Evolutionary conservation across 164 flowering plant genomes (phyloP), one percentile per base, ranked within the genome.

Genomic region (Sextonia rubra): DNA sequence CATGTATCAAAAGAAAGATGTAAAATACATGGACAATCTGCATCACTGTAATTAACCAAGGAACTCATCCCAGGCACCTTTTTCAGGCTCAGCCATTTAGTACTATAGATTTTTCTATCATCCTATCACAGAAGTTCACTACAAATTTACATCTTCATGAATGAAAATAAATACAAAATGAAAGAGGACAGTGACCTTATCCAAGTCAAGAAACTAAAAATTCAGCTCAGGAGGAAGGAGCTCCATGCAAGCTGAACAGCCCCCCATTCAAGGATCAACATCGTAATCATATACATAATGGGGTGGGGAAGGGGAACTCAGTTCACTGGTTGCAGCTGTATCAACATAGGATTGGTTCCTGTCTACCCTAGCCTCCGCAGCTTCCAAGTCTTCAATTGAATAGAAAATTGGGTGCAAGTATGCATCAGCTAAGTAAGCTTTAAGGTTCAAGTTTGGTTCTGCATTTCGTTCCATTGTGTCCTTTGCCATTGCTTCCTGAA

Each of bases 401-500:
- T 55, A 83, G 89, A 92, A 93, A 48, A 92, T 88, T 0, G 98
- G 99, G 78, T 96, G 99, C 84, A 93, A 75, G 73, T 96, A 96
- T 24, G 98, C 97, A 85, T 96, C 94, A 24, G 91, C 83, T 72
- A 96, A 76, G 82, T 82, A 89, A 9, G 93, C 84, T 72, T 84
- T 89, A 37, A 93, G 61, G 75, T 91, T 86, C 3, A 84, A 77
- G 62, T 86, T 82, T 0, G 94, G 86, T 74, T 89, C 95, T 52
- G 90, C 66, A 17, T 79, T 74, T 15, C 74, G 78, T 71, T 91
- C 99, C 78, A 83, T 32, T 26, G 69, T 76, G 79, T 96, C 99
- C 81, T 90, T 96, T 5, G 81, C 91, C 90, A 88, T 88, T 26
- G 98, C 99, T 87, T 92, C 98, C 99, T 96, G 92, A 72, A 69